Evolutionary conservation across 2,329 filamentous ascomycete genomes (phyloP), one percentile per base, ranked within the genome.

Genomic region (Penicillium sp.): DNA sequence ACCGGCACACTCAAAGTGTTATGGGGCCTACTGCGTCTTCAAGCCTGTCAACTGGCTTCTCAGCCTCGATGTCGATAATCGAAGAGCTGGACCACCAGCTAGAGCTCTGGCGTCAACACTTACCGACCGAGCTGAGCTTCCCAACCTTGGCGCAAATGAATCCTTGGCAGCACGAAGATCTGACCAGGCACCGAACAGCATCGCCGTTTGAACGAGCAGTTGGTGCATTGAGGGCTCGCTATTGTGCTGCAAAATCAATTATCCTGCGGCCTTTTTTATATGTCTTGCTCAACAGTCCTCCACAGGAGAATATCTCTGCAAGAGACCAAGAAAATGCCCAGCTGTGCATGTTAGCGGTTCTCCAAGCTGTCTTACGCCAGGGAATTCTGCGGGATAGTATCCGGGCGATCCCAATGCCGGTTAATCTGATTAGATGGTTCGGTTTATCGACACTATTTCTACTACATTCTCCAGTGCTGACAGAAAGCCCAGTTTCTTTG

Each of bases 51-150:
- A 51, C 48, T 26, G 48, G 48, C 26, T 35, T 35, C n/a, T 51
- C 48, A 4, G 31, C 48, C 26, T 51, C 48, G 7, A 31, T 35
- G 19, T 45, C 38, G 23, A 45, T 54, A 41, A 45, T 54, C 17
- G 52, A 54, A 45, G 52, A 54, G 30, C 19, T 54, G 8, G 35
- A 54, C 52, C 52, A 54, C 23, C 52, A 54, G 23, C 31, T 54
- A 21, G 52, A 54, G 17, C 35, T 41, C 35, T 54, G 52, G 52
- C 38, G 52, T 6, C 35, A 54, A 44, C 52, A 54, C n/a, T 11
- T 54, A 26, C 52, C 35, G 13, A 17, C 35, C 17, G 52, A 54
- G 17, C 35, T 54, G 13, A 17, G 35, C n/a, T 54, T 54, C 23
- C 41, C 35, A 29, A 54, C 35, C 15, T 19, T 54, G 15, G 48